Percentiles rank a stretch among this genome's conserved stretches.
These are phyloP conservation scores for Plectosphaerella plurivora DNA, from an alignment of 2,329 filamentous ascomycete genomes.

Conservation along the genomic window DNA sequence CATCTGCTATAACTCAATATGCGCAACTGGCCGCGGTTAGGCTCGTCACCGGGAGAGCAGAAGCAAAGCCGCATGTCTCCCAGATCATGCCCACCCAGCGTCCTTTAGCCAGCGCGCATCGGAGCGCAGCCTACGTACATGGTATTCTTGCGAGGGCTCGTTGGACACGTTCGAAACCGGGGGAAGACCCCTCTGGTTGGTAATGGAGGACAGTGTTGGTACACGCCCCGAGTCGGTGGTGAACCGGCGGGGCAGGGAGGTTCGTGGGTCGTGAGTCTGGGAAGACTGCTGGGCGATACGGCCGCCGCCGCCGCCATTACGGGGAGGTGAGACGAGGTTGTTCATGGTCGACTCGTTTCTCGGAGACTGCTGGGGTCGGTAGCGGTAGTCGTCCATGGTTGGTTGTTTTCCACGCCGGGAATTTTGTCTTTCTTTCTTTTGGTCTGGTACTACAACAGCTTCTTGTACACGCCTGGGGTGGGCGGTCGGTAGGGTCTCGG, in stretches of 20 bases:
- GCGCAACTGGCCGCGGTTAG: too few species aligned
- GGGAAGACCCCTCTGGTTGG: constrained; percentile 43
- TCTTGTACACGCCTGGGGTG: constrained; percentile 32
- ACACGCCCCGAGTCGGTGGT: constrained; percentile 86
- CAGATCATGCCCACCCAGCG: too few species aligned
- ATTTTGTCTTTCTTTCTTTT: neutral
- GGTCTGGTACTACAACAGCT: constrained; percentile 26
- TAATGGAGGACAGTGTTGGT: constrained; percentile 66
- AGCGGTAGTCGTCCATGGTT: constrained; percentile 77
- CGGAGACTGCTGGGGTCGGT: constrained; percentile 71
- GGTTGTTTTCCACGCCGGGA: constrained; percentile 32
- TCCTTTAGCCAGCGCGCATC: neutral
- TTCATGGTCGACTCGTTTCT: constrained; percentile 72
- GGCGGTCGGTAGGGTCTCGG: neutral
- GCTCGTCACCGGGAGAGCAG: too few species aligned
- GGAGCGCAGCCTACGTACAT: constrained; percentile 22
- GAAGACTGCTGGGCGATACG: constrained; percentile 55
- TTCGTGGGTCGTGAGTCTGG: constrained; percentile 62
- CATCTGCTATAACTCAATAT: neutral
- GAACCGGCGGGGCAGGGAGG: constrained; percentile 82
- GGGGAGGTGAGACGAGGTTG: constrained; percentile 68
- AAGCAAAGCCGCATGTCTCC: too few species aligned
- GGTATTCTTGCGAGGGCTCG: constrained; percentile 38
- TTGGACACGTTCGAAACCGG: constrained; percentile 10
- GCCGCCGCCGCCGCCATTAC: constrained; percentile 52